Evolutionary conservation across 2,329 filamentous ascomycete genomes (phyloP).

Genomic region (Trichoderma endophyticum): DNA sequence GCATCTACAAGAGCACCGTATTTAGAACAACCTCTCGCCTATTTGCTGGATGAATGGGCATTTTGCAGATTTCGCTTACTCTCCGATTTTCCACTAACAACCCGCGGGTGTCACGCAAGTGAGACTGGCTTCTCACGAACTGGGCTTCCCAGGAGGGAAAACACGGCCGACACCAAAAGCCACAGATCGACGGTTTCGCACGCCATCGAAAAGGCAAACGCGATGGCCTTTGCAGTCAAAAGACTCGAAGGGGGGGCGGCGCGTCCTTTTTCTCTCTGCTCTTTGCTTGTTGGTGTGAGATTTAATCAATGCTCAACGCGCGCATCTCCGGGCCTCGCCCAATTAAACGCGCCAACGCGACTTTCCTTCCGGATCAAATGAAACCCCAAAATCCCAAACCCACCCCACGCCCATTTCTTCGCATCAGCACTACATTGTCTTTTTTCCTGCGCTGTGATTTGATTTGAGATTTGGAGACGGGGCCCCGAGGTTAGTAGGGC

Average conservation of each 20-base stretch:
- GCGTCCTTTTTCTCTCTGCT: background rate
- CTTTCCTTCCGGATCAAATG: background rate
- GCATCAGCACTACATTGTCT: constrained; percentile 1
- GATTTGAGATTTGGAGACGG: background rate
- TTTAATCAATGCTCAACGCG: constrained; percentile 15
- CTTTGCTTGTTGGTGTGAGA: background rate
- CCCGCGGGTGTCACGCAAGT: background rate
- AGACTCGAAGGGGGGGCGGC: background rate
- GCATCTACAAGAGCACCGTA: background rate
- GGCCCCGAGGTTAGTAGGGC: background rate
- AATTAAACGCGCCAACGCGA: constrained; percentile 19
- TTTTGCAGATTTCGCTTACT: background rate
- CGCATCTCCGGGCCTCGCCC: background rate
- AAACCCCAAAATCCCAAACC: background rate
- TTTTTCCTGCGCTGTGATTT: background rate
- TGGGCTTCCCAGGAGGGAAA: background rate
- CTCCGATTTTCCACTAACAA: background rate
- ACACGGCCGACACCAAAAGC: constrained; percentile 8
- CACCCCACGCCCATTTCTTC: constrained; percentile 2
- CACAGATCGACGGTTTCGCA: constrained; percentile 3
- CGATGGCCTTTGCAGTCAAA: background rate
- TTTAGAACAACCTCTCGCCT: background rate
- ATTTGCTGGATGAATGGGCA: background rate
- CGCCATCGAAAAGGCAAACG: constrained; percentile 1
- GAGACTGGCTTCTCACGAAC: background rate